Conservation (phyloP, 441 rosid genomes). For the Syzygium malaccense region DNA sequence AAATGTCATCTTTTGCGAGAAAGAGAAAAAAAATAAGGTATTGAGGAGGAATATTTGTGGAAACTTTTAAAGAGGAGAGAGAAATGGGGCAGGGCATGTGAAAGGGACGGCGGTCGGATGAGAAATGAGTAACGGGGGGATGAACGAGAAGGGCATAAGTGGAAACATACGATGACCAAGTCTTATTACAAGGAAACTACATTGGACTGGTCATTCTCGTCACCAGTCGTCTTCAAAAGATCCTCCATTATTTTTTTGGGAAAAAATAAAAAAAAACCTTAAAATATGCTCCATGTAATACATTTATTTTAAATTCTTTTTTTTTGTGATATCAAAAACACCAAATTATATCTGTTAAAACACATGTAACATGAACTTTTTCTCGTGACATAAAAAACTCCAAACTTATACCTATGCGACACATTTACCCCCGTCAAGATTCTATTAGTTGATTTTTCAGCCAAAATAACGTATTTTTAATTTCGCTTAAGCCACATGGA, state of each 20-base stretch:
- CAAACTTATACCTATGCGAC: rapidly evolving
- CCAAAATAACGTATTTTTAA: no score
- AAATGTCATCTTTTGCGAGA: background rate
- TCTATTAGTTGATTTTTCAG: no score
- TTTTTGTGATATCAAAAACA: no score
- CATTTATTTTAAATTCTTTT: no score
- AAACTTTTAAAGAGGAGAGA: background rate
- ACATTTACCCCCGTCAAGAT: no score
- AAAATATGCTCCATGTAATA: no score
- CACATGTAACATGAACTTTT: no score
- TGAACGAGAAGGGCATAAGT: background rate
- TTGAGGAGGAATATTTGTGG: background rate
- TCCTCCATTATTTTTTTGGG: background rate
- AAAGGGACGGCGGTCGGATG: background rate
- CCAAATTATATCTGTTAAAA: no score
- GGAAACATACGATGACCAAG: background rate
- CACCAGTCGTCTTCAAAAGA: background rate
- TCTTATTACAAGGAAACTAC: background rate
- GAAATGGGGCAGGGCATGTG: background rate
- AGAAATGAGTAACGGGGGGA: background rate
- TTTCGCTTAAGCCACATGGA: no score
- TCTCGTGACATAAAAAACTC: no score
- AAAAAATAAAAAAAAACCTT: no score
- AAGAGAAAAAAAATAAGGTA: background rate
- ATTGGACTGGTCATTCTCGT: background rate